These are phyloP conservation scores for Myxozyma neotropica DNA, from an alignment of 805 yeast genomes.

Conservation along the genomic window DNA sequence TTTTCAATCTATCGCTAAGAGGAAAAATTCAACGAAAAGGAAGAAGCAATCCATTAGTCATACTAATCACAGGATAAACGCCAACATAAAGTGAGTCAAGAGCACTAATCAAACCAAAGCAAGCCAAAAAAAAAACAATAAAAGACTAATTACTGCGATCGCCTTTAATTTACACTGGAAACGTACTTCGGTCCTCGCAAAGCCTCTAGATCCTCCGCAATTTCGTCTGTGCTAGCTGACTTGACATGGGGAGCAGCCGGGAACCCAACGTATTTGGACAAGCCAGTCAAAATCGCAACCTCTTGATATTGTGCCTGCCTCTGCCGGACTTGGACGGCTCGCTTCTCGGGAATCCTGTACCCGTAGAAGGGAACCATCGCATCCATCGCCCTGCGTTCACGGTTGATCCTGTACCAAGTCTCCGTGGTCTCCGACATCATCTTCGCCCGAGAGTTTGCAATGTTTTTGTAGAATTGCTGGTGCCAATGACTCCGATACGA, in stretches of 20 bases:
- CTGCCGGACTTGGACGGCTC: constrained; percentile 60
- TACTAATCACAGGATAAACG: neutral
- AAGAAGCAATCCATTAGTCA: neutral
- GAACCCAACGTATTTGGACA: constrained; percentile 68
- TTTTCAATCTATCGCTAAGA: too few relatives aligned
- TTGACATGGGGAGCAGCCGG: constrained; percentile 78
- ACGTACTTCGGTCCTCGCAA: constrained; percentile 49
- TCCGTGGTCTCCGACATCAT: constrained; percentile 75
- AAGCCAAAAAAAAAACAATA: neutral
- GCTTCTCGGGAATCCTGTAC: constrained; percentile 47
- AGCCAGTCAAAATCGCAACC: constrained; percentile 68
- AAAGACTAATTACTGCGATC: too few relatives aligned
- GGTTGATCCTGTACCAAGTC: constrained; percentile 88
- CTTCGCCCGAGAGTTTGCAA: constrained; percentile 65
- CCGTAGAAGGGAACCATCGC: constrained; percentile 53
- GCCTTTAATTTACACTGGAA: neutral
- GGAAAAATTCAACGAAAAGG: too few relatives aligned
- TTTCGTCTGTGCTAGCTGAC: constrained; percentile 69
- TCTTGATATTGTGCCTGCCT: constrained; percentile 69
- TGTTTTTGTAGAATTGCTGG: constrained; percentile 58
- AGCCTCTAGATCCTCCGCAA: constrained; percentile 68
- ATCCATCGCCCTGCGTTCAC: constrained; percentile 83
- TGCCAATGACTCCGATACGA: constrained; percentile 80
- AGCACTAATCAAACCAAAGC: constrained; percentile 1
- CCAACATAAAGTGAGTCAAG: neutral